Evolutionary conservation across 306 rosid genomes (phyloP).

Genomic region (Acacia crassicarpa): DNA sequence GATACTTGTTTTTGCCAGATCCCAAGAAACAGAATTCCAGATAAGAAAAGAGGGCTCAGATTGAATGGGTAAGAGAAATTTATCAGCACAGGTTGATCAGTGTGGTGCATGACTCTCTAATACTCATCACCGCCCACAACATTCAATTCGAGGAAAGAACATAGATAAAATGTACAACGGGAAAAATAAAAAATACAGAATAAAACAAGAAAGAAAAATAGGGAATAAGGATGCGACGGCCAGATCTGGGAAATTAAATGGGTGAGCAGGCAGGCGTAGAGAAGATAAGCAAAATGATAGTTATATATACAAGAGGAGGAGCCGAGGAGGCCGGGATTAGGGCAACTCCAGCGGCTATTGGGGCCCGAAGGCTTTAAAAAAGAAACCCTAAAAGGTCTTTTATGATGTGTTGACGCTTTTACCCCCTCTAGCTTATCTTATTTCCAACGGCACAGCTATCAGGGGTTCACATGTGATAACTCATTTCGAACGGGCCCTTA

Average conservation of each 20-base stretch:
- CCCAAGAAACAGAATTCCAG: constrained; percentile 3
- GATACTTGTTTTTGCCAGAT: too few relatives aligned
- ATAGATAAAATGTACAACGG: neutral
- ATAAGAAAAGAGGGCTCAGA: constrained; percentile 41
- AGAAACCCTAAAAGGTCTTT: constrained; percentile 32
- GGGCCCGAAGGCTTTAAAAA: neutral
- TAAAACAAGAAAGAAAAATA: too few relatives aligned
- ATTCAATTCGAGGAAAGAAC: too few relatives aligned
- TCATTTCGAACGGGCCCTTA: too few relatives aligned
- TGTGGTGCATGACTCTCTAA: constrained; percentile 95
- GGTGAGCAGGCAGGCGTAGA: neutral
- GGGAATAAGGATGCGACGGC: neutral
- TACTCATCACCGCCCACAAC: constrained; percentile 57
- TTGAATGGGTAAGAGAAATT: constrained; percentile 65
- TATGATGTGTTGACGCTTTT: neutral
- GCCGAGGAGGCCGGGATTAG: neutral
- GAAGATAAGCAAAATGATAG: neutral
- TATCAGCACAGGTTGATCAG: constrained; percentile 85
- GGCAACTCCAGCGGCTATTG: neutral
- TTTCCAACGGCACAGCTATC: neutral
- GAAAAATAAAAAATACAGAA: fast-evolving
- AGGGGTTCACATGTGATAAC: too few relatives aligned
- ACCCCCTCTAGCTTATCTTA: neutral
- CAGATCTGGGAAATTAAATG: neutral
- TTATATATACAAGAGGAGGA: constrained; percentile 17